Conservation (phyloP, 768 basidiomycete genomes). For the Hysterangium stoloniferum region DNA sequence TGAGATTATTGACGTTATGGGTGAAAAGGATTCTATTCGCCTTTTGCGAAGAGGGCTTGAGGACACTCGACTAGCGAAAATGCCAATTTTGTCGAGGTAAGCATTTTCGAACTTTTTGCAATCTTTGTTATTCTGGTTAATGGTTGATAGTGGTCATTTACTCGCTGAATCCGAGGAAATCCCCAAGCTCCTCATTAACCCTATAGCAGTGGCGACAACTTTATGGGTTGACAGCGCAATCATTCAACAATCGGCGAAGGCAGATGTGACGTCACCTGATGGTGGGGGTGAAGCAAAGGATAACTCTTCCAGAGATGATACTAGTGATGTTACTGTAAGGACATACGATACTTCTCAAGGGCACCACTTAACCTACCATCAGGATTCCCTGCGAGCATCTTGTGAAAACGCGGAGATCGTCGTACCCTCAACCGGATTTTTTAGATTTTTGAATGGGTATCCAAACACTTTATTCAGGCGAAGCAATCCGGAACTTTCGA, state of each 20-base stretch:
- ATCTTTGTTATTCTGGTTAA: too few species aligned
- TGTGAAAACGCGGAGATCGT: neutral
- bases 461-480: constrained; percentile 4
- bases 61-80: constrained; percentile 58
- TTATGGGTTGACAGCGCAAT: constrained; percentile 12
- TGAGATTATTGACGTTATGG: constrained; percentile 37
- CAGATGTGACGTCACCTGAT: constrained; percentile 2
- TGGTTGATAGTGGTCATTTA: neutral
- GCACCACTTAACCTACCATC: neutral
- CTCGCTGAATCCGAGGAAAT: constrained; percentile 3
- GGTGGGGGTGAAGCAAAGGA: neutral
- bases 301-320: neutral
- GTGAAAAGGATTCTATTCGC: constrained; percentile 53
- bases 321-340: constrained; percentile 11
- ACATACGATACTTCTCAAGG: neutral
- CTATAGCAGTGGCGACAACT: constrained; percentile 16
- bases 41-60: constrained; percentile 62
- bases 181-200: constrained; percentile 15
- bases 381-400: constrained; percentile 4
- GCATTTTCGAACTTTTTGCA: constrained; percentile 15
- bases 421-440: constrained; percentile 8
- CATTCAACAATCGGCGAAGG: neutral
- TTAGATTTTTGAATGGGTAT: constrained; percentile 9
- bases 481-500: constrained; percentile 1
- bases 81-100: constrained; percentile 63